These are phyloP conservation scores for Kitagawia praeruptora DNA, from an alignment of 129 eudicot genomes.

Conservation along the genomic window DNA sequence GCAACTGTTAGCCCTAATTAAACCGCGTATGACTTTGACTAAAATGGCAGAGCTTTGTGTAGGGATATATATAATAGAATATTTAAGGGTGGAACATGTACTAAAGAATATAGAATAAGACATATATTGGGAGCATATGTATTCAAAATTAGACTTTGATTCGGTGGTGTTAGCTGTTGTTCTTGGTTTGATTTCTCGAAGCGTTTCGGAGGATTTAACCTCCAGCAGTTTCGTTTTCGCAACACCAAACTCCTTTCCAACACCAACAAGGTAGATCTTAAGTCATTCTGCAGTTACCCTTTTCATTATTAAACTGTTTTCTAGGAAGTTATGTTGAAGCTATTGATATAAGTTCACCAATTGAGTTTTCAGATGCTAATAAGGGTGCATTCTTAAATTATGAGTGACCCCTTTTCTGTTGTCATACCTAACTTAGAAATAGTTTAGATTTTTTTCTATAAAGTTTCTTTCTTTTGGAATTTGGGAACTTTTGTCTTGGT, in stretches of 20 bases:
- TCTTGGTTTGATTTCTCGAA: constrained; percentile 13
- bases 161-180: constrained; percentile 4
- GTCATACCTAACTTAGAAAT: not conserved
- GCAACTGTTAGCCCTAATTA: not conserved
- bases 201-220: constrained; percentile 1
- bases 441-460: not conserved
- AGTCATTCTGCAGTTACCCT: not conserved
- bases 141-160: not conserved
- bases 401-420: not conserved
- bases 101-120: constrained; percentile 6
- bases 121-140: constrained; percentile 7
- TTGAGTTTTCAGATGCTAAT: not conserved
- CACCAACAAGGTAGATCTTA: constrained; percentile 3
- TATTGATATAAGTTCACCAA: not conserved
- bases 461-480: not conserved
- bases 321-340: not conserved
- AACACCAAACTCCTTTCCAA: constrained; percentile 1
- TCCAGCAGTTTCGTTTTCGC: constrained; percentile 4
- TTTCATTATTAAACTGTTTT: not conserved
- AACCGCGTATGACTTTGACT: not conserved
- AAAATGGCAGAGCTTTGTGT: not conserved
- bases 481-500: not conserved
- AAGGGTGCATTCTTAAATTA: not conserved
- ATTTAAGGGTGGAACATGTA: not conserved
- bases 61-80: not conserved